Evolutionary conservation across 129 eudicot genomes (phyloP).

Genomic region (Apium graveolens): DNA sequence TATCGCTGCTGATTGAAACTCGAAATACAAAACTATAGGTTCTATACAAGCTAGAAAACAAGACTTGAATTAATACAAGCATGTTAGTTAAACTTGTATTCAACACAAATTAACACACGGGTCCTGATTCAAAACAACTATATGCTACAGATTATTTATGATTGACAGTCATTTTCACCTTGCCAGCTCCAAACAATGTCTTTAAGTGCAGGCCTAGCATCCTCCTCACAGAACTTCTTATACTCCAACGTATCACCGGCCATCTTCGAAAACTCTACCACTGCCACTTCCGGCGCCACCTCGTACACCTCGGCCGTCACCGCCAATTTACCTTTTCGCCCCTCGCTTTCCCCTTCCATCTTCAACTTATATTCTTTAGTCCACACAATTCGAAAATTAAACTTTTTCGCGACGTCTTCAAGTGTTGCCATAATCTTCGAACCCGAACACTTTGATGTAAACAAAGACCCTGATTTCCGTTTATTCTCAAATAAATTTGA

Average conservation of each 20-base stretch:
- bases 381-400: constrained; percentile 28
- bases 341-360: constrained; percentile 61
- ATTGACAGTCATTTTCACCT: constrained; percentile 50
- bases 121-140: background rate
- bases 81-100: background rate
- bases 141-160: background rate
- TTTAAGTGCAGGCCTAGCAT: constrained; percentile 53
- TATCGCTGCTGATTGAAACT: background rate
- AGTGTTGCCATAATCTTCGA: constrained; percentile 42
- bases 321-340: constrained; percentile 63
- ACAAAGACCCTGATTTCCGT: constrained; percentile 48
- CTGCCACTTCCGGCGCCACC: constrained; percentile 75
- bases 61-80: background rate
- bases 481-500: constrained; percentile 61
- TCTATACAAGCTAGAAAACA: background rate
- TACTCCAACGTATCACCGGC: constrained; percentile 77
- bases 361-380: constrained; percentile 46
- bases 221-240: constrained; percentile 57
- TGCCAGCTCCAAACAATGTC: constrained; percentile 94
- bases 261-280: constrained; percentile 66
- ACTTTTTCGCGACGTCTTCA: constrained; percentile 43
- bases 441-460: constrained; percentile 58
- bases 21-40: background rate
- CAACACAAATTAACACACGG: background rate
- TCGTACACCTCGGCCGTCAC: constrained; percentile 71